A percentile compares a stretch with the other conserved stretches of the same genome.
Evolutionary conservation across 495 filamentous ascomycete species (phyloP).

Genomic region (Bathelium albidoporum): DNA sequence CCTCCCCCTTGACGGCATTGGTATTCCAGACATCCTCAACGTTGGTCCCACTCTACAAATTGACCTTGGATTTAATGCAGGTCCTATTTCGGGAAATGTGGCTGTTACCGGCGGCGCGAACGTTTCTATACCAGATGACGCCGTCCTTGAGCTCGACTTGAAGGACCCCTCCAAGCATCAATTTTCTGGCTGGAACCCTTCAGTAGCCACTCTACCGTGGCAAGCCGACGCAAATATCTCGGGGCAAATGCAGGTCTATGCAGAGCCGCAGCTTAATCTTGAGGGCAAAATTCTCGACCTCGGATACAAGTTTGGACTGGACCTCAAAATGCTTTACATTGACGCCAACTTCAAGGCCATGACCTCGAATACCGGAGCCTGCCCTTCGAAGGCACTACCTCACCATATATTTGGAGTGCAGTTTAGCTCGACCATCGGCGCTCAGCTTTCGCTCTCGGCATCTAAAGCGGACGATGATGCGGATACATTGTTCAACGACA

Average conservation of each 20-base stretch:
- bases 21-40: conserved; percentile 27
- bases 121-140: conserved; percentile 21
- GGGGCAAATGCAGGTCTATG: conserved; percentile 20
- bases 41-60: conserved; percentile 31
- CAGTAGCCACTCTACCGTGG: conserved; percentile 18
- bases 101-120: conserved; percentile 22
- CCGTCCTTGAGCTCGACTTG: conserved; percentile 27
- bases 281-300: conserved; percentile 27
- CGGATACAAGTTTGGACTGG: conserved; percentile 29
- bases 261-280: conserved; percentile 25
- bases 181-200: conserved; percentile 28
- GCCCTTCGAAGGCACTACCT: neutral
- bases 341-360: conserved; percentile 22
- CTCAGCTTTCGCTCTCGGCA: conserved; percentile 9
- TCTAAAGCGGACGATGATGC: conserved; percentile 3
- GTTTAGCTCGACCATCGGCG: conserved; percentile 11
- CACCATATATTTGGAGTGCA: conserved; percentile 9
- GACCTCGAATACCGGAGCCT: conserved; percentile 19
- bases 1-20: conserved; percentile 30
- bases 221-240: conserved; percentile 25
- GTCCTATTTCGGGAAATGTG: conserved; percentile 25
- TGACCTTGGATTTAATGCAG: conserved; percentile 22
- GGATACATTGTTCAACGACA: conserved; percentile 13
- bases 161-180: conserved; percentile 22
- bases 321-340: conserved; percentile 27